Percentiles rank a stretch among this genome's conserved stretches.
Evolutionary conservation across 805 yeast species (phyloP).

Genomic region (Sporopachydermia quercuum): DNA sequence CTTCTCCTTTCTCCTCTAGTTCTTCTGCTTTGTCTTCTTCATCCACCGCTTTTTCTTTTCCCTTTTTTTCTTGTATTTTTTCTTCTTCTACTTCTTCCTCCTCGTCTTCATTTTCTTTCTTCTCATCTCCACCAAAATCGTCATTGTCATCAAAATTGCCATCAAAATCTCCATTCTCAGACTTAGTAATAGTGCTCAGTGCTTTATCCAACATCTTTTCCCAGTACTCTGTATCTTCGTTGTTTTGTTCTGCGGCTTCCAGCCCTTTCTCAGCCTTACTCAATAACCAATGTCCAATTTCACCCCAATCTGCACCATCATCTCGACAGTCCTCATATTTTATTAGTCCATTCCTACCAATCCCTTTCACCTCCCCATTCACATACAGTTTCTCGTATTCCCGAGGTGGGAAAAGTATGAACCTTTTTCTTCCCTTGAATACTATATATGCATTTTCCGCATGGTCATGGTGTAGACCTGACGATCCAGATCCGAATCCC

Average conservation of each 20-base stretch:
- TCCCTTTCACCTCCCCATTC: not conserved
- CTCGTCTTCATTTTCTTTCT: constrained; percentile 4
- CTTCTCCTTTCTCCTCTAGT: not conserved
- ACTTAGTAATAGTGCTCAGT: not conserved
- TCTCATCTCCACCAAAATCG: no score
- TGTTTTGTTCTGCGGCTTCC: not conserved
- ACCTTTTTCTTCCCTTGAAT: not conserved
- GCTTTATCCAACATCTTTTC: not conserved
- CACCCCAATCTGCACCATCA: not conserved
- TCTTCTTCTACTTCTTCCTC: not conserved
- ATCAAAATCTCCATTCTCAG: no score
- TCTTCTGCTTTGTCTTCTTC: not conserved
- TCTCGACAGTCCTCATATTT: not conserved
- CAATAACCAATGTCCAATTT: not conserved
- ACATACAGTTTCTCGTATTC: not conserved
- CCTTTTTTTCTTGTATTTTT: constrained; percentile 4
- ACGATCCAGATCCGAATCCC: not conserved
- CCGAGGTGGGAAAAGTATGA: not conserved
- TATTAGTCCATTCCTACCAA: constrained; percentile 1
- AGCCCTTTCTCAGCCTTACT: not conserved
- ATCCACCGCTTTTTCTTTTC: constrained; percentile 2
- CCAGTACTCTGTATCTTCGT: not conserved
- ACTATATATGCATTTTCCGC: constrained; percentile 1
- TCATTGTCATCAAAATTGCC: no score
- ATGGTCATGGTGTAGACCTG: constrained; percentile 1